Conservation (phyloP, 805 yeast species). For the Ogataea methanolica region DNA sequence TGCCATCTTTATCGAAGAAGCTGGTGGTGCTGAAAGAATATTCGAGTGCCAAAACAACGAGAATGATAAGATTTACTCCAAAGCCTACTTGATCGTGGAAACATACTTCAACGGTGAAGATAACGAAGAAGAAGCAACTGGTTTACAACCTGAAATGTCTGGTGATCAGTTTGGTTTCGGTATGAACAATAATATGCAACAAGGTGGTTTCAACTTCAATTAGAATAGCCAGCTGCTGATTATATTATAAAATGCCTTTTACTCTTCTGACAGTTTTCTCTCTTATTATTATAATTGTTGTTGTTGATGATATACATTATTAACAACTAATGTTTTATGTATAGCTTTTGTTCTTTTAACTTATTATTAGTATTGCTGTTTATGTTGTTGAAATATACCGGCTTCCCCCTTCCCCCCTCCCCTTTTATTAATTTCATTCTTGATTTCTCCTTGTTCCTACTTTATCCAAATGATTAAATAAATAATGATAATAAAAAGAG, state of each 20-base stretch:
- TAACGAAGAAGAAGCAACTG: slow-evolving; percentile 58
- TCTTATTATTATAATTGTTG: not conserved
- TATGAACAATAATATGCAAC: slow-evolving; percentile 46
- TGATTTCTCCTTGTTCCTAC: not conserved
- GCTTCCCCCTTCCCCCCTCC: not conserved
- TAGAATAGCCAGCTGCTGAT: slow-evolving; percentile 5
- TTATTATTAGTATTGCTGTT: slow-evolving; percentile 14
- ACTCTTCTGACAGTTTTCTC: not conserved
- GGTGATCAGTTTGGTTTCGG: slow-evolving; percentile 91
- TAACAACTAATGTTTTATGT: not conserved
- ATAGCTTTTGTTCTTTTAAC: not conserved
- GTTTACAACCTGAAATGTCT: slow-evolving; percentile 63
- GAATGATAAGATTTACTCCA: slow-evolving; percentile 87
- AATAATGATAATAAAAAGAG: not conserved
- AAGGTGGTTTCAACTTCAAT: slow-evolving; percentile 47
- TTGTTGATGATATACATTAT: not conserved
- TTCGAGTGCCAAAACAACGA: slow-evolving; percentile 87
- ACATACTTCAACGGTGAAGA: slow-evolving; percentile 87
- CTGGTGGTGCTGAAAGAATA: slow-evolving; percentile 97
- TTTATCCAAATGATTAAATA: not conserved
- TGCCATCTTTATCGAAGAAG: slow-evolving; percentile 92
- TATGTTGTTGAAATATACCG: not conserved
- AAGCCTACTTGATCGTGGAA: slow-evolving; percentile 86
- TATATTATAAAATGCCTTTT: not conserved
- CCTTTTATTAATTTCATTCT: not conserved